These are phyloP conservation scores for Elaphomyces granulatus DNA, from an alignment of 495 filamentous ascomycete genomes.

Conservation along the genomic window DNA sequence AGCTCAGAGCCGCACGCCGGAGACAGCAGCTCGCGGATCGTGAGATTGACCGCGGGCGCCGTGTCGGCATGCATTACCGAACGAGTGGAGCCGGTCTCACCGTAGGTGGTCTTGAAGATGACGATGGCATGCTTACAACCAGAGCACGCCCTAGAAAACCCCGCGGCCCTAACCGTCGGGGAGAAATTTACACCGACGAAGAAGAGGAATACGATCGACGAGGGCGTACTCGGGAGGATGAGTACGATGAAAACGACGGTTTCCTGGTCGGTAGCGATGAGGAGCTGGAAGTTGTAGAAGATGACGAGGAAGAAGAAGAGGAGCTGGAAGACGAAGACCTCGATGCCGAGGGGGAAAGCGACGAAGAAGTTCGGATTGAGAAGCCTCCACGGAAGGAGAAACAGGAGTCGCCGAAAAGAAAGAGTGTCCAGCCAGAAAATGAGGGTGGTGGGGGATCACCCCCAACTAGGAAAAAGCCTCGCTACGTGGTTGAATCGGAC, in stretches of 20 bases:
- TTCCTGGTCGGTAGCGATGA: slow-evolving; percentile 66
- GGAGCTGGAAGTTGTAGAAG: slow-evolving; percentile 43
- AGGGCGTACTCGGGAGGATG: slow-evolving; percentile 52
- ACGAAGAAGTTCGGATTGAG: slow-evolving; percentile 19
- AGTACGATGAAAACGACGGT: slow-evolving; percentile 71
- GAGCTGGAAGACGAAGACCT: slow-evolving; percentile 46
- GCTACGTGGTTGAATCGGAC: slow-evolving; percentile 33
- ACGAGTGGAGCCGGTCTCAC: slow-evolving; percentile 46
- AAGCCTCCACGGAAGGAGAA: slow-evolving; percentile 15
- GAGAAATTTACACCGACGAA: slow-evolving; percentile 42
- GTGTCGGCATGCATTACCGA: slow-evolving; percentile 31
- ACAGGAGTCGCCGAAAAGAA: slow-evolving; percentile 11
- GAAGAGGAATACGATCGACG: slow-evolving; percentile 48
- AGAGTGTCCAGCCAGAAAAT: background rate
- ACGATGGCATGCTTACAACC: slow-evolving; percentile 34
- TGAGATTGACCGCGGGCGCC: slow-evolving; percentile 42
- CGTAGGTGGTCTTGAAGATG: slow-evolving; percentile 61
- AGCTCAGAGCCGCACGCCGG: slow-evolving; percentile 48
- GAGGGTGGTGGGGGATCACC: slow-evolving; percentile 18
- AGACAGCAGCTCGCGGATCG: slow-evolving; percentile 55
- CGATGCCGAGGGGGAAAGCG: slow-evolving; percentile 45
- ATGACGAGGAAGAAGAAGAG: slow-evolving; percentile 49
- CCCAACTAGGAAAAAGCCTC: slow-evolving; percentile 31
- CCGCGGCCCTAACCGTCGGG: slow-evolving; percentile 30
- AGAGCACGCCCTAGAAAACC: slow-evolving; percentile 29